phyloP scores from a whole-genome alignment of 2,329 filamentous ascomycete species.

The Epicoccum nigrum region DNA sequence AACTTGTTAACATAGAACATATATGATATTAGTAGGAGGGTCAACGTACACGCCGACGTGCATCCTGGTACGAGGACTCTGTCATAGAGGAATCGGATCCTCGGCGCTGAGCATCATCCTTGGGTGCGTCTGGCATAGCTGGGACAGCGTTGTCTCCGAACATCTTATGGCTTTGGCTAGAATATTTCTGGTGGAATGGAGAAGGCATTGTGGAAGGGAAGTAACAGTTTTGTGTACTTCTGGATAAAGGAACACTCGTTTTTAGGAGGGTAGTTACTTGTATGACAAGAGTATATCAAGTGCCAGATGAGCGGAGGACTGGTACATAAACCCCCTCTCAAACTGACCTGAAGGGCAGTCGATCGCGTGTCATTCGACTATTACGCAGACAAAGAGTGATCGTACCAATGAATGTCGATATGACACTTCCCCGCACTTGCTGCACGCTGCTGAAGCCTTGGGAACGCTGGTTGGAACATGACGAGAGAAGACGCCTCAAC shows the following conservation, averaged over 20 bases:
- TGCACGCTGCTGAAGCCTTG: slow-evolving; percentile 35
- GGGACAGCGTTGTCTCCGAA: slow-evolving; percentile 38
- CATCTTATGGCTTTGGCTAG: slow-evolving; percentile 41
- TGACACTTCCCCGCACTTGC: slow-evolving; percentile 40
- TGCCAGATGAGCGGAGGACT: not conserved
- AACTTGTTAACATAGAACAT: slow-evolving; percentile 7
- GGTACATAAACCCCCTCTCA: slow-evolving; percentile 24
- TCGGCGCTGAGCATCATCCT: slow-evolving; percentile 41
- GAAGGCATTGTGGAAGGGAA: slow-evolving; percentile 45
- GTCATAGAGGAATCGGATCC: slow-evolving; percentile 38
- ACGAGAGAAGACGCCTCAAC: slow-evolving; percentile 9
- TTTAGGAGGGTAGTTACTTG: not conserved
- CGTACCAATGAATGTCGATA: slow-evolving; percentile 43
- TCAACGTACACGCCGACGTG: slow-evolving; percentile 38
- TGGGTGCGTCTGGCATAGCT: slow-evolving; percentile 43
- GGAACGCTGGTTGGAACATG: slow-evolving; percentile 28
- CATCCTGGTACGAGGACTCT: slow-evolving; percentile 24
- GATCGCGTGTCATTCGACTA: slow-evolving; percentile 37
- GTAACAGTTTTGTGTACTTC: too few species aligned
- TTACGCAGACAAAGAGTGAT: slow-evolving; percentile 41
- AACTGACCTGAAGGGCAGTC: slow-evolving; percentile 22
- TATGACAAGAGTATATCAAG: not conserved
- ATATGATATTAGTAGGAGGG: not conserved
- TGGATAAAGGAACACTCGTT: too few species aligned
- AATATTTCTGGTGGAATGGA: slow-evolving; percentile 48